Percentiles rank a stretch among this genome's conserved stretches.
Evolutionary conservation across 306 rosid species (phyloP).

Genomic region (Vicia villosa): DNA sequence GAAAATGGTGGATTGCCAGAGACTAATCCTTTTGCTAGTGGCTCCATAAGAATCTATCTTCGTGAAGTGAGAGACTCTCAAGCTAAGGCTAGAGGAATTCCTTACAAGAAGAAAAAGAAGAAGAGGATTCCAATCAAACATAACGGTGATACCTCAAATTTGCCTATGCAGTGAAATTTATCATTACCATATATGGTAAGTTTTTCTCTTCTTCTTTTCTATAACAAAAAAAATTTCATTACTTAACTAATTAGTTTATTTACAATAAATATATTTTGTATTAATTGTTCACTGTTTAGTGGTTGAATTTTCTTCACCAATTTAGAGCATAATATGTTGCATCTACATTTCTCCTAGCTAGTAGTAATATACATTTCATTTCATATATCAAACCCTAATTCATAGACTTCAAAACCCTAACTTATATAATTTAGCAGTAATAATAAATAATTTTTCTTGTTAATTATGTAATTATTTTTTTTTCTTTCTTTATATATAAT

Average conservation of each 20-base stretch:
- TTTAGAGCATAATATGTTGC: neutral
- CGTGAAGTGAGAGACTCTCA: conserved; percentile 79
- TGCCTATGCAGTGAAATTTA: conserved; percentile 43
- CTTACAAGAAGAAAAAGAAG: conserved; percentile 86
- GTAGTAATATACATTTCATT: conserved; percentile 25
- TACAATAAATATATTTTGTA: neutral
- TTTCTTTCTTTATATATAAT: neutral
- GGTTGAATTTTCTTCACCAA: conserved; percentile 16
- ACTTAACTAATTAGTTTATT: neutral
- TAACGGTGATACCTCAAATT: conserved; percentile 42
- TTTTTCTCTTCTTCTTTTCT: neutral
- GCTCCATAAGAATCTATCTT: conserved; percentile 74
- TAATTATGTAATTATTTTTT: neutral
- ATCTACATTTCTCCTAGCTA: neutral
- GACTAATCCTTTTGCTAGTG: conserved; percentile 75
- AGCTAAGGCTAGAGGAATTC: conserved; percentile 85
- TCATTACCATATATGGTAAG: conserved; percentile 39
- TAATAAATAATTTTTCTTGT: conserved; percentile 7
- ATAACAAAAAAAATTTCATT: too few relatives aligned
- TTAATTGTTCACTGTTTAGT: conserved; percentile 17
- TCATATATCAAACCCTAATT: conserved; percentile 44
- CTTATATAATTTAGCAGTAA: neutral
- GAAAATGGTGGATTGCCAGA: conserved; percentile 93
- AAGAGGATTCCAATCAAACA: conserved; percentile 43
- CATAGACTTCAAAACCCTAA: conserved; percentile 47